Conservation (phyloP, 805 yeast genomes). For the Yamadazyma endophytica region DNA sequence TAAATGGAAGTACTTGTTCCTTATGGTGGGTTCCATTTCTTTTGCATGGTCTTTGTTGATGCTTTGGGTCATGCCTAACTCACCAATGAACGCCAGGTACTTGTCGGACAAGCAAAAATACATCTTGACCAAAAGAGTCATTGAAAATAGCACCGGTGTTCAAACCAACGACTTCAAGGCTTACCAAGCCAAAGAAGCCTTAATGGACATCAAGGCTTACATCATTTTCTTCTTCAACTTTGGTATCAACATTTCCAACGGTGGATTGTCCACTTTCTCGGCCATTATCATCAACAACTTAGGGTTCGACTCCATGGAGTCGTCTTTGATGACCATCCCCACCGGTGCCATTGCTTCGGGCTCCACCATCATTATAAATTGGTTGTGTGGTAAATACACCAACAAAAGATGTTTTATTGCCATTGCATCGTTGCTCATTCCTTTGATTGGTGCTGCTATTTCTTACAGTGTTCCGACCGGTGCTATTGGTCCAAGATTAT, state of each 20-base stretch:
- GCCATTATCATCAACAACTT: conserved; percentile 25
- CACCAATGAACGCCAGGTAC: conserved; percentile 15
- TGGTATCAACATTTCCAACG: conserved; percentile 25
- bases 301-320: conserved; percentile 17
- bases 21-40: conserved; percentile 20
- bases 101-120: conserved; percentile 15
- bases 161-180: conserved; percentile 14
- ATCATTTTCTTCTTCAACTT: conserved; percentile 20
- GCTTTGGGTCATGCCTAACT: conserved; percentile 16
- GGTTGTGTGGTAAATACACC: conserved; percentile 24
- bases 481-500: conserved; percentile 17
- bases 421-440: conserved; percentile 8
- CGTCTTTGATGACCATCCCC: conserved; percentile 22
- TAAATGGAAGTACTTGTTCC: conserved; percentile 19
- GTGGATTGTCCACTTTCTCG: conserved; percentile 25
- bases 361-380: conserved; percentile 25
- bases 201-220: conserved; percentile 15
- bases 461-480: conserved; percentile 14
- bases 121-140: conserved; percentile 11
- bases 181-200: conserved; percentile 17
- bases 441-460: conserved; percentile 18
- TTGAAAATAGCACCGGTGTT: conserved; percentile 14
- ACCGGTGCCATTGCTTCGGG: conserved; percentile 27
- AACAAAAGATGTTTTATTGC: conserved; percentile 11
- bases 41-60: conserved; percentile 16